Base-by-base conservation (phyloP, 306 rosid genomes). In the Heteromeles arbutifolia region DNA sequence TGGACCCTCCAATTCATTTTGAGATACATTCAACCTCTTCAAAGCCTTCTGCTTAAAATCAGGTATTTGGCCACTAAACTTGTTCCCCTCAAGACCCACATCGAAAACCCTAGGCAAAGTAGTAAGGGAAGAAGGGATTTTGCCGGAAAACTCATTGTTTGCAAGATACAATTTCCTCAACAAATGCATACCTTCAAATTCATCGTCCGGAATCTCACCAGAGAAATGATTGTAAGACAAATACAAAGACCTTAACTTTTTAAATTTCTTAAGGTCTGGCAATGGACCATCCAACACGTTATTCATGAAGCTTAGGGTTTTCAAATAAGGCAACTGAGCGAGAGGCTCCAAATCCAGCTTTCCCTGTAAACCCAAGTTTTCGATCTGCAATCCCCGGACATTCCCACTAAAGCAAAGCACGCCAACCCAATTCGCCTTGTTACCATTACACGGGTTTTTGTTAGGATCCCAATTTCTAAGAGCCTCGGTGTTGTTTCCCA, bases 51-150 rank as follows among this genome's bases (percentile, higher is more conserved):
- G 82, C 11, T 31, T 71, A 69, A 95, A 88, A 24, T 69, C 61
- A 12, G 99, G 99, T 39, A 95, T 86, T 65, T 28, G 79, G 56
- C 98, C 99, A 19, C 72, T 56, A 79, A 95, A 92, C 84, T 90
- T 92, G 93, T 95, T 95, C 32, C 75, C 77, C 14, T 88, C 92
- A 24, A 92, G 91, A 75, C 84, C 78, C 57, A 95, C 82, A 22
- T 82, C 65, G 17, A 74, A 26, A 63, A 95, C 90, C 65, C 25
- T 74, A 34, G 90, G 92, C 84, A 92, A 72, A 24, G 76, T 26
- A 8, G 86, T 71, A 21, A 95, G 82, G 62, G 99, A 90, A 6
- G 89, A 85, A n/a, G 99, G 98, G 15, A 95, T 90, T 67, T 65
- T 19, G 11, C 99, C 97, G 0, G 74, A 57, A 37, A 95, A 84